Conservation (phyloP, 2,329 filamentous ascomycete genomes). For the Coleophoma crateriformis region DNA sequence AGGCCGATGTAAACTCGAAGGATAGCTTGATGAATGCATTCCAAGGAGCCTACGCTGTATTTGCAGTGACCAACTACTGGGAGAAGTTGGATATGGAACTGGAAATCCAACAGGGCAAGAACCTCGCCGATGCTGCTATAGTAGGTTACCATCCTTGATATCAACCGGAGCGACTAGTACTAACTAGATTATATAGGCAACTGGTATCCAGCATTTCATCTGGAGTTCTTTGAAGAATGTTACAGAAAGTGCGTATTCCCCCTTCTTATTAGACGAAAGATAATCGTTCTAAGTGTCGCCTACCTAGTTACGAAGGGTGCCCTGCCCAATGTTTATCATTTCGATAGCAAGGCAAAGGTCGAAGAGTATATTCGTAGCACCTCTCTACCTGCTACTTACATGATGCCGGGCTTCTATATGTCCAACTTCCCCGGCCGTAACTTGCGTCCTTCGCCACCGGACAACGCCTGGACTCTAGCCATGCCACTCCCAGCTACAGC, state of each 20-base stretch:
- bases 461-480: slow-evolving; percentile 11
- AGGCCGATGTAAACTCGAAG: slow-evolving; percentile 34
- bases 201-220: slow-evolving; percentile 34
- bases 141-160: slow-evolving; percentile 7
- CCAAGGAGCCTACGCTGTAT: slow-evolving; percentile 6
- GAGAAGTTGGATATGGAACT: slow-evolving; percentile 27
- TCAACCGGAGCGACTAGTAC: slow-evolving; percentile 1
- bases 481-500: slow-evolving; percentile 12
- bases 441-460: slow-evolving; percentile 5
- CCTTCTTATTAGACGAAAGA: neutral
- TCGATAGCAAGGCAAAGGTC: slow-evolving; percentile 24
- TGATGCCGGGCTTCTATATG: slow-evolving; percentile 41
- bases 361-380: slow-evolving; percentile 22
- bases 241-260: slow-evolving; percentile 20
- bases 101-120: slow-evolving; percentile 28
- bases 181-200: slow-evolving; percentile 16
- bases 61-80: slow-evolving; percentile 9
- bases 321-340: slow-evolving; percentile 29
- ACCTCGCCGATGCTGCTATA: slow-evolving; percentile 30
- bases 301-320: slow-evolving; percentile 27
- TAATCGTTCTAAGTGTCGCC: neutral
- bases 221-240: slow-evolving; percentile 33
- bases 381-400: slow-evolving; percentile 37
- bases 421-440: slow-evolving; percentile 29
- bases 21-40: slow-evolving; percentile 30